phyloP scores from a whole-genome alignment of 176 grass and related monocot species.

The Triticum aestivum region DNA sequence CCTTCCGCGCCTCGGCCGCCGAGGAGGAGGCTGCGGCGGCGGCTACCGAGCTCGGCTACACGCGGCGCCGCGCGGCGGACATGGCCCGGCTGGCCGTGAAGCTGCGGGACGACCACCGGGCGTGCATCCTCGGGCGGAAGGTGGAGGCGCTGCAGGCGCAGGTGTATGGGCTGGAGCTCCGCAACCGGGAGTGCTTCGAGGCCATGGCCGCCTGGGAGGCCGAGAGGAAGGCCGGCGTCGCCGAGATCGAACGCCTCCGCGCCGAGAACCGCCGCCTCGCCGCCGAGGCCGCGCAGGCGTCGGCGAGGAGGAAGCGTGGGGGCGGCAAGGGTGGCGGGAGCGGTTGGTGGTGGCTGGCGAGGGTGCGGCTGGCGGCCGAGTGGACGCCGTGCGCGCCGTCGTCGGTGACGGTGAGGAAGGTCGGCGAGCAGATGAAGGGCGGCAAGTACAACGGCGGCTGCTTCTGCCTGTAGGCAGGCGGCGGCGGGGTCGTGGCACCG shows the following conservation, averaged over 20 bases:
- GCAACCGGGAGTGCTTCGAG: conserved; percentile 76
- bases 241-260: conserved; percentile 55
- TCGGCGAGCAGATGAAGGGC: conserved; percentile 19
- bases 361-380: conserved; percentile 52
- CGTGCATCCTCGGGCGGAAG: conserved; percentile 70
- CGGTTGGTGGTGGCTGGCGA: conserved; percentile 45
- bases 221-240: conserved; percentile 25
- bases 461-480: conserved; percentile 44
- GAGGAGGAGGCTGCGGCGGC: conserved; percentile 59
- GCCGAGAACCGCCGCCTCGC: conserved; percentile 49
- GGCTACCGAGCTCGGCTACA: conserved; percentile 61
- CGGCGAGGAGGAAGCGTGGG: not conserved
- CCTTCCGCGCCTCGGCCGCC: conserved; percentile 42
- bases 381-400: conserved; percentile 52
- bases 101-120: conserved; percentile 86
- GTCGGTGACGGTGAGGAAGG: conserved; percentile 37
- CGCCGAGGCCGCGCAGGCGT: not conserved
- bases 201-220: conserved; percentile 51
- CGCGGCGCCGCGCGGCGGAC: conserved; percentile 71
- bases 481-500: not conserved
- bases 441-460: conserved; percentile 44
- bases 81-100: conserved; percentile 66
- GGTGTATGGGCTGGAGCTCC: conserved; percentile 73
- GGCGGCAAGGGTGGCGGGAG: not conserved
- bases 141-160: conserved; percentile 79